Base-by-base conservation (phyloP, 768 basidiomycete genomes). In the Cantharellus anzutake region DNA sequence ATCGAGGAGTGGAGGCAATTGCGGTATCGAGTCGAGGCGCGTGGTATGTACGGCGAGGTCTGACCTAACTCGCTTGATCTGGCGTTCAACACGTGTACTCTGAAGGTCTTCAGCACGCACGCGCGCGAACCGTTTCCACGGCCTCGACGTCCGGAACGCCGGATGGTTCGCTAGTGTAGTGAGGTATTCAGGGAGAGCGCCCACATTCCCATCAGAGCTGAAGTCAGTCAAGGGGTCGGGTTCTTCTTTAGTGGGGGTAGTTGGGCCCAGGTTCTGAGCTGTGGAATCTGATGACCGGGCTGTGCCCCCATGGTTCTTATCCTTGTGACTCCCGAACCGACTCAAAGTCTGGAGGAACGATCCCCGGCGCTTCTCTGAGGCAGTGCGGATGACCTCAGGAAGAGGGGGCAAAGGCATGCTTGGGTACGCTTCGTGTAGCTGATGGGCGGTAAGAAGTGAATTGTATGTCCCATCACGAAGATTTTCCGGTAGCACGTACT, bases 41-140 rank as follows among this genome's bases (percentile, higher is more conserved):
- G 61, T 51, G 59, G 75, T 70, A 66, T 91, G 87, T 5, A 81
- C 81, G 5, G 84, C 86, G 29, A 89, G 73, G 71, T 93, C 90
- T 51, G 85, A 88, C 59, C 87, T 75, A 20, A 88, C 86, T 38
- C 86, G 81, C 73, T 90, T 89, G 71, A 92, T 85, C 3, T 89
- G 84, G 63, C 87, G 77, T 72, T 92, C 88, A 44, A 86, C 81
- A 51, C 89, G 80, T 3, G 83, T 82, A 65, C 87, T 90, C 73
- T 92, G 83, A 57, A 93, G 71, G 69, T 94, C 91, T 66, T 93
- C 90, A 2, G 81, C 84, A 60, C 90, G 78, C 4, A 91, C 86
- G 52, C 81, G 75, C 59, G 92, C 84, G 65, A 94, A 94, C 14
- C 83, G 79, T 67, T 83, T 85, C 90, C 90, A 94, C 2, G 80